Evolutionary conservation across 495 filamentous ascomycete species (phyloP).

Genomic region (Viridothelium virens): DNA sequence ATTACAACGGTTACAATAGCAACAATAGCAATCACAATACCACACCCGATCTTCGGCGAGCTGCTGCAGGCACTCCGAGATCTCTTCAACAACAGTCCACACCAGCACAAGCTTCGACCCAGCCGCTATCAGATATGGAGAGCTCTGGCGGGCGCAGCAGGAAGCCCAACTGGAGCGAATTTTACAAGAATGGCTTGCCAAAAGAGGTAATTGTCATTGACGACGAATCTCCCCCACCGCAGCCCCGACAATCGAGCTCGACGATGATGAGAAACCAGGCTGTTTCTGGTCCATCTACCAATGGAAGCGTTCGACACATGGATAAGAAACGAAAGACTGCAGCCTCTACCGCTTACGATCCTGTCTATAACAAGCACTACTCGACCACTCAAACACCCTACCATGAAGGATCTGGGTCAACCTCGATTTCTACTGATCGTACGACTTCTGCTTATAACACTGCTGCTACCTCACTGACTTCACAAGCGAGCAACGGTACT

Average conservation of each 20-base stretch:
- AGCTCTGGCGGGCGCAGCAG: conserved; percentile 15
- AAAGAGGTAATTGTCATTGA: conserved; percentile 95
- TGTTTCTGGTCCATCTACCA: conserved; percentile 16
- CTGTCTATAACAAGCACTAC: conserved; percentile 54
- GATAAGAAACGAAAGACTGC: conserved; percentile 60
- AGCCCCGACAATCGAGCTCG: neutral
- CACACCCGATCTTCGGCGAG: conserved; percentile 29
- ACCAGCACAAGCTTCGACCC: conserved; percentile 10
- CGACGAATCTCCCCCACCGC: conserved; percentile 67
- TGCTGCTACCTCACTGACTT: conserved; percentile 82
- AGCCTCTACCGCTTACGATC: conserved; percentile 55
- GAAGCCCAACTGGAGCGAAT: conserved; percentile 71
- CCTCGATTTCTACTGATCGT: conserved; percentile 73
- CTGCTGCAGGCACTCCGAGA: conserved; percentile 25
- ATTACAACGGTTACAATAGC: conserved; percentile 29
- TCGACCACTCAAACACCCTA: conserved; percentile 66
- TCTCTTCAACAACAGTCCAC: conserved; percentile 18
- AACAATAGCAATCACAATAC: conserved; percentile 24
- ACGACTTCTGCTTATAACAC: conserved; percentile 72
- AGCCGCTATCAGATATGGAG: conserved; percentile 10
- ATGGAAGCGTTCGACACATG: conserved; percentile 44
- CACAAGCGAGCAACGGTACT: conserved; percentile 48
- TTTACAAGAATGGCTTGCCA: conserved; percentile 87
- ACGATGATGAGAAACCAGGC: neutral
- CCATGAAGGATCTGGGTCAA: conserved; percentile 56